Evolutionary conservation across 495 filamentous ascomycete species (phyloP).

Genomic region (Podospora fimiseda): DNA sequence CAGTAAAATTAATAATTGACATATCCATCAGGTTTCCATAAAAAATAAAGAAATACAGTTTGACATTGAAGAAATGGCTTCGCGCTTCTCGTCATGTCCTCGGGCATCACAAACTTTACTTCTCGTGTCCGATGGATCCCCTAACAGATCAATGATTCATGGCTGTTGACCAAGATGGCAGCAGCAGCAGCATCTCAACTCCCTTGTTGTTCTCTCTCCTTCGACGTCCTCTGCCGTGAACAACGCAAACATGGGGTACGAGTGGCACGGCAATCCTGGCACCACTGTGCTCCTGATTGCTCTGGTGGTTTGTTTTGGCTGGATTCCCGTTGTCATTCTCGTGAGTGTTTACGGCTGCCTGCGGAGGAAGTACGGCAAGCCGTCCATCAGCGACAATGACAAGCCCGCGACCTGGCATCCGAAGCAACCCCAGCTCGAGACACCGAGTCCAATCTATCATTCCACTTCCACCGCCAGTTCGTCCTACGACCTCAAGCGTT

Average conservation of each 20-base stretch:
- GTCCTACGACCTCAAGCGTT: constrained; percentile 2
- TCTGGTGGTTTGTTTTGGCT: constrained; percentile 14
- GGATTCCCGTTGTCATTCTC: constrained; percentile 12
- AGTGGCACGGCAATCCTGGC: constrained; percentile 7
- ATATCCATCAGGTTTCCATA: neutral
- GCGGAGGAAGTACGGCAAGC: too few relatives aligned
- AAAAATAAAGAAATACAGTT: neutral
- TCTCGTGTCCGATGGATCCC: neutral
- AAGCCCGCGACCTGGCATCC: constrained; percentile 1
- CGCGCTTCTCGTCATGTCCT: neutral
- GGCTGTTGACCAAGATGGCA: neutral
- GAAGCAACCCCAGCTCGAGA: constrained; percentile 10
- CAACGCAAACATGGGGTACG: constrained; percentile 13
- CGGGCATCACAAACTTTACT: neutral
- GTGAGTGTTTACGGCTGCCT: constrained; percentile 12
- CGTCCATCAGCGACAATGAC: too few relatives aligned
- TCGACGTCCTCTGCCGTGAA: neutral
- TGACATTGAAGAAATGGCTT: too few relatives aligned
- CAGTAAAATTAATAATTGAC: too few relatives aligned
- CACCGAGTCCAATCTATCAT: constrained; percentile 5
- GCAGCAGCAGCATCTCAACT: neutral
- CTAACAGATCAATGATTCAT: neutral
- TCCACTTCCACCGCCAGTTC: neutral
- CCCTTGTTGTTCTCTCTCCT: neutral
- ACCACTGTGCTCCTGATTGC: constrained; percentile 12